phyloP scores from a whole-genome alignment of 2,329 filamentous ascomycete genomes.

The Neoarthrinium moseri region DNA sequence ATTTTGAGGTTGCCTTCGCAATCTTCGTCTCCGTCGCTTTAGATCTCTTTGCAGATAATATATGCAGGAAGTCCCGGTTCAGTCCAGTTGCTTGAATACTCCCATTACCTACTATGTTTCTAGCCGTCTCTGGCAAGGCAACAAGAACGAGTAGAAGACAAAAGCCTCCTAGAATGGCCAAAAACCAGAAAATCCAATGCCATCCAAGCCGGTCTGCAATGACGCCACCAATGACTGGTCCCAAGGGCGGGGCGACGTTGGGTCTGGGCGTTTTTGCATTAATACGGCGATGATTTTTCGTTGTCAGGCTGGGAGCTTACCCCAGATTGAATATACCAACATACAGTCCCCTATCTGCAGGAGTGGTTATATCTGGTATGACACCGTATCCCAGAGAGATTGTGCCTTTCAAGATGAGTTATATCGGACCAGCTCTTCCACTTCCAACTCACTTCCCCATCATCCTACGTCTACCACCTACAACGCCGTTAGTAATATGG shows the following conservation, averaged over 20 bases:
- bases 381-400: conserved; percentile 43
- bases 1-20: neutral
- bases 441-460: too few relatives aligned
- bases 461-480: neutral
- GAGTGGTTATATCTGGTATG: conserved; percentile 49
- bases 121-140: conserved; percentile 34
- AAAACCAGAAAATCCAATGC: conserved; percentile 47
- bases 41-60: neutral
- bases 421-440: too few relatives aligned
- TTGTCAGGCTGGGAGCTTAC: conserved; percentile 22
- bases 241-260: conserved; percentile 28
- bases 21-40: neutral
- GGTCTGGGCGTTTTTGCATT: too few relatives aligned
- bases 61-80: conserved; percentile 8
- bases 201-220: conserved; percentile 45
- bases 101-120: conserved; percentile 14
- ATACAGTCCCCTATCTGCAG: conserved; percentile 49
- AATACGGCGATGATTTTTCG: too few relatives aligned
- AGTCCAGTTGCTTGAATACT: conserved; percentile 12
- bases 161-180: conserved; percentile 33
- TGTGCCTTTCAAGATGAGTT: conserved; percentile 11
- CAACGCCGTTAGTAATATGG: neutral
- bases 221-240: conserved; percentile 47
- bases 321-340: conserved; percentile 38
- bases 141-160: conserved; percentile 35